Base-by-base conservation (phyloP, 108 stramenopile genomes). In the Aurantiochytrium sp. region DNA sequence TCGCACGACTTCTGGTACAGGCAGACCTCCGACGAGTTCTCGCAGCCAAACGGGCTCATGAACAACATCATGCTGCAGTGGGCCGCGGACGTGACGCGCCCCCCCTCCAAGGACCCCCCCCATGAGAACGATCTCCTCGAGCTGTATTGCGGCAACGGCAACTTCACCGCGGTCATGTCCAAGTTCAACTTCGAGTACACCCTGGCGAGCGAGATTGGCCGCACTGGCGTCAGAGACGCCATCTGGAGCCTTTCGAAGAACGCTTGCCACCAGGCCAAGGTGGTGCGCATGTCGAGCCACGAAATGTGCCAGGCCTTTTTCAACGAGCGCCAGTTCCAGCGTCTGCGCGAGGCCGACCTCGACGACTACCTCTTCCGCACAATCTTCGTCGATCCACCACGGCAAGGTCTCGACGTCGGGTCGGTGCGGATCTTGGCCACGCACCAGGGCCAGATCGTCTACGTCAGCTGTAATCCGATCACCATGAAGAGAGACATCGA, bases 81-180 rank as follows among this genome's bases (percentile, higher is more conserved):
- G 69, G 69, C 69, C 42, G 53, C 24, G 4, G 53, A 68, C 8
- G 81, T 22, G 10, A 39, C 32, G 22, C 27, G 34, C 24, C 30
- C 24, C 30, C 50, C 32, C 12, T 4, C 53, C 24, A 24, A 73
- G n/a, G 32, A 45, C 69, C 55, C 5, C 4, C 32, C 55, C 10
- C 5, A 22, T 12, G 55, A 59, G 55, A 81, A 81, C 4, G 89
- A 89, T 22, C 52, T 89, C 4, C 54, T 89, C 15, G 89, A 89
- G 89, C 45, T 89, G 4, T 89, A 89, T 42, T 89, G 89, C 52
- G 89, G 89, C 31, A 86, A 86, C 34, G 89, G 89, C 59, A 89
- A 86, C 54, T 89, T 89, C 53, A 89, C 89, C 4, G 22, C 50
- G 15, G 37, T 52, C 6, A 4, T 85, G 53, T 8, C 54, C 24